Conservation (phyloP, 352 stramenopile genomes). For the Phytophthora constricta region DNA sequence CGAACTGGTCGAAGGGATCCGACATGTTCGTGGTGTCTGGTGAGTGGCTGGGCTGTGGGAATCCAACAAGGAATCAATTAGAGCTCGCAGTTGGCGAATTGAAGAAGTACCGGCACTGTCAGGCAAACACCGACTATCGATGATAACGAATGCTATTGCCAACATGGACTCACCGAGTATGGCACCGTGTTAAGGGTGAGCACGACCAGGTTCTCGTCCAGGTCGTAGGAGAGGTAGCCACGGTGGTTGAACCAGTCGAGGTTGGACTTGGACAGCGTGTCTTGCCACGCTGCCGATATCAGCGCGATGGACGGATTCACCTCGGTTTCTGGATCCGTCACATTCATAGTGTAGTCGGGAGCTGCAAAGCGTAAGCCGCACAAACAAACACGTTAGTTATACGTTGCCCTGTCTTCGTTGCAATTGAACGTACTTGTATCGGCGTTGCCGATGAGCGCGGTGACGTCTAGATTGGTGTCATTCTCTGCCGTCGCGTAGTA, state of each 20-base stretch:
- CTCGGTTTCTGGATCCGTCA: slow-evolving; percentile 58
- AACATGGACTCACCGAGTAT: slow-evolving; percentile 59
- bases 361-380: slow-evolving; percentile 36
- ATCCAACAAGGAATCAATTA: neutral
- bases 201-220: slow-evolving; percentile 66
- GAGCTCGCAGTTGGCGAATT: no score
- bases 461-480: slow-evolving; percentile 48
- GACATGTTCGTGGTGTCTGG: slow-evolving; percentile 62
- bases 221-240: slow-evolving; percentile 61
- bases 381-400: neutral
- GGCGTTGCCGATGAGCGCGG: slow-evolving; percentile 69
- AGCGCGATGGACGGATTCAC: slow-evolving; percentile 58
- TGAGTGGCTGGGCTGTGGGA: slow-evolving; percentile 53
- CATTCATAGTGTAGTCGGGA: slow-evolving; percentile 69
- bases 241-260: slow-evolving; percentile 58
- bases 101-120: no score
- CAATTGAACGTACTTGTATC: slow-evolving; percentile 61
- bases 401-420: no score
- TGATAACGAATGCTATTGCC: neutral
- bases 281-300: slow-evolving; percentile 58
- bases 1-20: slow-evolving; percentile 91
- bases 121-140: no score
- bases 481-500: slow-evolving; percentile 49
- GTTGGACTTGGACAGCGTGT: slow-evolving; percentile 54
- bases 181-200: slow-evolving; percentile 81